Conservation (phyloP, 805 yeast genomes). For the Starmerella tilneyi region DNA sequence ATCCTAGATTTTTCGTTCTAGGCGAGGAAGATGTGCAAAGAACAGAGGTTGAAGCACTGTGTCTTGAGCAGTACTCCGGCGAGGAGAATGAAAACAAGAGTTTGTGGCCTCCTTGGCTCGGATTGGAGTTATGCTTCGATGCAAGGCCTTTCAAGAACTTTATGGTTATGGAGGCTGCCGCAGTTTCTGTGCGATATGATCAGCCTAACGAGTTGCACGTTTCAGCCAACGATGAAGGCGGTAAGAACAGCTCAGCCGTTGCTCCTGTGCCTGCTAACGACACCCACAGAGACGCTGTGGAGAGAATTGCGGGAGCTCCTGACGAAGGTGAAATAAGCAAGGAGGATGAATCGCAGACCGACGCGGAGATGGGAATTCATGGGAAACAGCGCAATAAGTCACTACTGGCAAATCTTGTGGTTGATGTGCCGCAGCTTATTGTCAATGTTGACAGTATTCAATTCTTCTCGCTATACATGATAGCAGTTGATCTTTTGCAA, state of each 20-base stretch:
- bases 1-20: constrained; percentile 65
- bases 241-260: not conserved
- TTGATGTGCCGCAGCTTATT: constrained; percentile 61
- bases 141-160: constrained; percentile 39
- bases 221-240: constrained; percentile 17
- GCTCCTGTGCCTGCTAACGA: constrained; percentile 9
- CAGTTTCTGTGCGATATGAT: constrained; percentile 53
- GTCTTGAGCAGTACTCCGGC: constrained; percentile 49
- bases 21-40: constrained; percentile 42
- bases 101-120: constrained; percentile 86
- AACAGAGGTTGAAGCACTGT: constrained; percentile 49
- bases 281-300: constrained; percentile 9
- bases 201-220: constrained; percentile 40
- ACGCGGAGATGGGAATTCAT: constrained; percentile 5
- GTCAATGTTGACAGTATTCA: constrained; percentile 65
- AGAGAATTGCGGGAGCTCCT: not conserved
- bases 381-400: constrained; percentile 13
- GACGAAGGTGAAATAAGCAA: constrained; percentile 13
- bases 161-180: constrained; percentile 52
- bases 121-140: constrained; percentile 56
- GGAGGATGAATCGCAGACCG: not conserved
- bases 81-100: constrained; percentile 32
- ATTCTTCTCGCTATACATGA: constrained; percentile 54
- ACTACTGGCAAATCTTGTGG: constrained; percentile 21
- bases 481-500: constrained; percentile 52